Evolutionary conservation across 805 yeast species (phyloP).

Genomic region (Ogataea trehaloabstinens): DNA sequence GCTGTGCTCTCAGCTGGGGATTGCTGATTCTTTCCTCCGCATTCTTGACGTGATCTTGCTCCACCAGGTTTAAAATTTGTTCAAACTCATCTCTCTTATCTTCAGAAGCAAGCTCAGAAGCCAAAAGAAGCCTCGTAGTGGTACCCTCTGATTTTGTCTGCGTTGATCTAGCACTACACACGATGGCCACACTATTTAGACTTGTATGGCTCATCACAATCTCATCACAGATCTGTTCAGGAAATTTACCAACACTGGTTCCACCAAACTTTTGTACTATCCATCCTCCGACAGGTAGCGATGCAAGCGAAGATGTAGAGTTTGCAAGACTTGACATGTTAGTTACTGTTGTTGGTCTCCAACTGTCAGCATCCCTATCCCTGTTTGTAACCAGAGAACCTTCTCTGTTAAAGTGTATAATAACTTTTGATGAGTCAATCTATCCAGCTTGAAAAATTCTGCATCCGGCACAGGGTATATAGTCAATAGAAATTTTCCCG

Average conservation of each 20-base stretch:
- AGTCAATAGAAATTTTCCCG: no score
- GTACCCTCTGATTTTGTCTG: conserved; percentile 93
- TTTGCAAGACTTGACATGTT: conserved; percentile 23
- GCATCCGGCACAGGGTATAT: not conserved
- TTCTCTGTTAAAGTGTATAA: no score
- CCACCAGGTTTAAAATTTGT: conserved; percentile 60
- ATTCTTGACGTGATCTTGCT: conserved; percentile 75
- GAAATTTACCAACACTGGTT: conserved; percentile 94
- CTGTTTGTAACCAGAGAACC: no score
- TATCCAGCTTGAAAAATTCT: not conserved
- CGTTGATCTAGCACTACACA: conserved; percentile 93
- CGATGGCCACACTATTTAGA: conserved; percentile 77
- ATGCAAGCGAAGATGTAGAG: conserved; percentile 22
- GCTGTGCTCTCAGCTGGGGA: conserved; percentile 44
- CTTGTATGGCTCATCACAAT: conserved; percentile 69
- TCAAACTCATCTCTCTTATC: conserved; percentile 52
- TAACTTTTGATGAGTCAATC: no score
- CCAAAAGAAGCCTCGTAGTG: conserved; percentile 75
- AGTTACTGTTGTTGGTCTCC: conserved; percentile 1
- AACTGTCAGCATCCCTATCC: no score
- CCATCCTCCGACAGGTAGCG: conserved; percentile 46
- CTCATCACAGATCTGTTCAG: conserved; percentile 78
- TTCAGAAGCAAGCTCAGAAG: conserved; percentile 77
- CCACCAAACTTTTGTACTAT: conserved; percentile 96
- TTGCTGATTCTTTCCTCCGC: conserved; percentile 55